Percentiles rank a stretch among this genome's conserved stretches.
Conservation (phyloP, 2,329 filamentous ascomycete species). For the Fusarium longipes region DNA sequence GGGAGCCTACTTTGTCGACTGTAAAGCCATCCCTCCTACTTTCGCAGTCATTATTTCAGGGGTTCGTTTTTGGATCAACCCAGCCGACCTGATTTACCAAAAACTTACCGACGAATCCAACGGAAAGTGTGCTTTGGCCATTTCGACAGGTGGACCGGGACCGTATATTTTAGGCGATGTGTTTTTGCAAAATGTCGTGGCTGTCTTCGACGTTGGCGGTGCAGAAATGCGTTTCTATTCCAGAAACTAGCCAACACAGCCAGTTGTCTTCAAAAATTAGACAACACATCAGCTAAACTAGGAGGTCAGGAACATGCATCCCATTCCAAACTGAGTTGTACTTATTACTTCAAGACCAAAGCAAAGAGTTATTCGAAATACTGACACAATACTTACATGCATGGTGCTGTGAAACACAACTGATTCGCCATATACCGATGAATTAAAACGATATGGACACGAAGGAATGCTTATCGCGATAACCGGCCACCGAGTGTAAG, state of each 20-base stretch:
- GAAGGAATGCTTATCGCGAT: conserved; percentile 37
- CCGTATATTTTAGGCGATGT: conserved; percentile 63
- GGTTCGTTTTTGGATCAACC: conserved; percentile 60
- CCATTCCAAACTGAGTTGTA: neutral
- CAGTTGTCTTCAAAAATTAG: neutral
- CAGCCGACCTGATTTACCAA: conserved; percentile 60
- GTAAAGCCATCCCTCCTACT: conserved; percentile 58
- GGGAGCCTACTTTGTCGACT: conserved; percentile 61
- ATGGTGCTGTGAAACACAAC: conserved; percentile 4
- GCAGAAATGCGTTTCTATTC: conserved; percentile 60
- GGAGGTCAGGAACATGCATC: neutral
- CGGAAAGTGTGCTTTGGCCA: conserved; percentile 61
- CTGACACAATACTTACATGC: neutral
- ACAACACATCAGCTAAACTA: neutral
- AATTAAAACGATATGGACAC: neutral
- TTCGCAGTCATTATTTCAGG: conserved; percentile 60
- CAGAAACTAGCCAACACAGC: conserved; percentile 10
- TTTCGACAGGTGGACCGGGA: conserved; percentile 57
- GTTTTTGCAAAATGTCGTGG: conserved; percentile 63
- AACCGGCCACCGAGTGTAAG: conserved; percentile 11
- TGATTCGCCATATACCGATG: neutral
- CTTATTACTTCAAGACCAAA: too few species aligned
- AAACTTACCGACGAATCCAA: conserved; percentile 57
- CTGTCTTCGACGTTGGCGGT: conserved; percentile 60
- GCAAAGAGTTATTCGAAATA: neutral